A percentile compares a stretch with the other conserved stretches of the same genome.
phyloP scores from a whole-genome alignment of 208 protist genomes.

The Trypanosoma lewisi region DNA sequence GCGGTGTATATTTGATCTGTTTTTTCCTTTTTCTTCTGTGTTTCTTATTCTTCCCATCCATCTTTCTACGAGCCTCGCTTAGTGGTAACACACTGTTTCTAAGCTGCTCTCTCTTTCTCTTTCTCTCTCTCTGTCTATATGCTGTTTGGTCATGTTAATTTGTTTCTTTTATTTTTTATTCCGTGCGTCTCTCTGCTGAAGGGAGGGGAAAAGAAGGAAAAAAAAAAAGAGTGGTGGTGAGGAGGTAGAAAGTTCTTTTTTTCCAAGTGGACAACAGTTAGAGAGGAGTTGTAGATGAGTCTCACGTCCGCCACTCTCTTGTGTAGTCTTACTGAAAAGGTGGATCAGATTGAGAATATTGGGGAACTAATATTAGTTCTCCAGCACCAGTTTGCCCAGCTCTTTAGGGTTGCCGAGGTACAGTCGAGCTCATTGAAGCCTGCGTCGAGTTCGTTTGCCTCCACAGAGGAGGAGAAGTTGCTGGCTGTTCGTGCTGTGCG shows the following conservation, averaged over 20 bases:
- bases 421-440: conserved; percentile 15
- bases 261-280: background rate
- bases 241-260: background rate
- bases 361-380: conserved; percentile 51
- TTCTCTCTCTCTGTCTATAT: background rate
- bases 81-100: too few relatives aligned
- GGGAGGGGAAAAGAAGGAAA: background rate
- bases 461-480: conserved; percentile 72
- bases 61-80: background rate
- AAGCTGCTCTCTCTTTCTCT: background rate
- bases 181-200: too few relatives aligned
- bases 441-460: conserved; percentile 37
- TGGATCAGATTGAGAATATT: conserved; percentile 39
- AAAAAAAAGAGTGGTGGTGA: background rate
- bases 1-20: background rate
- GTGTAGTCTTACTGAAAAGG: conserved; percentile 36
- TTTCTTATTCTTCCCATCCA: background rate
- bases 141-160: background rate
- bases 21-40: background rate
- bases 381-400: conserved; percentile 62
- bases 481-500: conserved; percentile 49
- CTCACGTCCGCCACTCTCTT: conserved; percentile 5
- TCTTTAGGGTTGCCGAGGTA: conserved; percentile 39
- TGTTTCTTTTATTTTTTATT: too few relatives aligned
- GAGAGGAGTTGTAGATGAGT: background rate